Conservation (phyloP, 768 basidiomycete genomes). For the Asterophora lycoperdoides region DNA sequence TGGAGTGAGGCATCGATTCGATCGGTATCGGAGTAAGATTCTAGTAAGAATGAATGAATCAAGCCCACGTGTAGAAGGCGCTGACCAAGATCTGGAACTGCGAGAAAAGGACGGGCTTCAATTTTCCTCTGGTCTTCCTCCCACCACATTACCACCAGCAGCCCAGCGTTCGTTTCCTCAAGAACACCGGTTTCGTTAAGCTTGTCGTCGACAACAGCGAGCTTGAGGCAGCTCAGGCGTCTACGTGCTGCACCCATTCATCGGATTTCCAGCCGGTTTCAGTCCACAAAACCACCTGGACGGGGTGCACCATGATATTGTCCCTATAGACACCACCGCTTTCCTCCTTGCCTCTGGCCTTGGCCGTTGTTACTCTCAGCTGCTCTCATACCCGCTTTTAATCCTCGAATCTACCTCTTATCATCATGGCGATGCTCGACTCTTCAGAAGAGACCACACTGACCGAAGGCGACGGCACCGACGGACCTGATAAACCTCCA, state of each 20-base stretch:
- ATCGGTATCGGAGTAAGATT: conserved; percentile 10
- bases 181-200: conserved; percentile 5
- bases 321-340: conserved; percentile 34
- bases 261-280: conserved; percentile 16
- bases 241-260: conserved; percentile 10
- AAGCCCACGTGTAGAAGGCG: conserved; percentile 15
- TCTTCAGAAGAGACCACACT: conserved; percentile 48
- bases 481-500: conserved; percentile 59
- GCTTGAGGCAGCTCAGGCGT: conserved; percentile 17
- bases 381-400: conserved; percentile 24
- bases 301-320: conserved; percentile 41
- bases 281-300: conserved; percentile 28
- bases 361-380: conserved; percentile 8
- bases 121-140: conserved; percentile 14
- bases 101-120: conserved; percentile 14
- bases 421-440: conserved; percentile 40
- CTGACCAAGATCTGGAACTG: conserved; percentile 21
- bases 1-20: neutral
- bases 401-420: conserved; percentile 19
- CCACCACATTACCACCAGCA: conserved; percentile 10
- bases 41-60: too few species aligned
- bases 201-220: conserved; percentile 14
- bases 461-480: conserved; percentile 52
- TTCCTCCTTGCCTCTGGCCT: conserved; percentile 22
- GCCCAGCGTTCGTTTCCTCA: neutral